A percentile compares a stretch with the other conserved stretches of the same genome.
Evolutionary conservation across 2,329 filamentous ascomycete species (phyloP).

Genomic region (Nemania diffusa): DNA sequence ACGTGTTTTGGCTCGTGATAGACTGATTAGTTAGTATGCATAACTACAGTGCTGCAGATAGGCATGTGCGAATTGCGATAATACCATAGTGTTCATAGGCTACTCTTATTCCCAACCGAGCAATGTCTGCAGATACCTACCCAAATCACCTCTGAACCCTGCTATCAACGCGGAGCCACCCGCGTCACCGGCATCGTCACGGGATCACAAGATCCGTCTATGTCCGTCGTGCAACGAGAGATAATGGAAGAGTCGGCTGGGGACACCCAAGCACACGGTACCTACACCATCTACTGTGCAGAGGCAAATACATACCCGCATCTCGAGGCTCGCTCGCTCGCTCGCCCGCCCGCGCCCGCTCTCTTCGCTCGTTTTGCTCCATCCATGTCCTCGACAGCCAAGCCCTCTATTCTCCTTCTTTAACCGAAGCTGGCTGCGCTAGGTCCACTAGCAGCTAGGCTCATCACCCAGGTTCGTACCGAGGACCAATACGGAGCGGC

Average conservation of each 20-base stretch:
- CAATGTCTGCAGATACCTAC: not conserved
- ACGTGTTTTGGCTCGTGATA: not conserved
- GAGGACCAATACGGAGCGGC: conserved; percentile 19
- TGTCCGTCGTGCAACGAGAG: not conserved
- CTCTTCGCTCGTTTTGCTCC: too few relatives aligned
- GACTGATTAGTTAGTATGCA: too few relatives aligned
- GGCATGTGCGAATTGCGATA: not conserved
- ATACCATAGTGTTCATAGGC: too few relatives aligned
- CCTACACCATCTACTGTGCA: too few relatives aligned
- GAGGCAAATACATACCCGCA: too few relatives aligned
- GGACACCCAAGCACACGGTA: not conserved
- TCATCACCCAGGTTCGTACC: conserved; percentile 5
- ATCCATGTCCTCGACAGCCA: not conserved
- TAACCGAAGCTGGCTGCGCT: conserved; percentile 4
- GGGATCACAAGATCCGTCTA: conserved; percentile 10
- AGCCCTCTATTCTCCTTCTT: not conserved
- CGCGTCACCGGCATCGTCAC: conserved; percentile 9
- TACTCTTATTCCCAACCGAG: conserved; percentile 15
- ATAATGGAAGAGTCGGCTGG: not conserved
- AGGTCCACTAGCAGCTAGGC: conserved; percentile 1
- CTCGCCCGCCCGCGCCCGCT: too few relatives aligned
- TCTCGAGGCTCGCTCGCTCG: too few relatives aligned
- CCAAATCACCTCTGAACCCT: not conserved
- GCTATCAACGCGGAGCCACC: conserved; percentile 1
- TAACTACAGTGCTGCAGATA: not conserved